phyloP scores from a whole-genome alignment of 345 rosid genomes.

The Conringia planisiliqua region DNA sequence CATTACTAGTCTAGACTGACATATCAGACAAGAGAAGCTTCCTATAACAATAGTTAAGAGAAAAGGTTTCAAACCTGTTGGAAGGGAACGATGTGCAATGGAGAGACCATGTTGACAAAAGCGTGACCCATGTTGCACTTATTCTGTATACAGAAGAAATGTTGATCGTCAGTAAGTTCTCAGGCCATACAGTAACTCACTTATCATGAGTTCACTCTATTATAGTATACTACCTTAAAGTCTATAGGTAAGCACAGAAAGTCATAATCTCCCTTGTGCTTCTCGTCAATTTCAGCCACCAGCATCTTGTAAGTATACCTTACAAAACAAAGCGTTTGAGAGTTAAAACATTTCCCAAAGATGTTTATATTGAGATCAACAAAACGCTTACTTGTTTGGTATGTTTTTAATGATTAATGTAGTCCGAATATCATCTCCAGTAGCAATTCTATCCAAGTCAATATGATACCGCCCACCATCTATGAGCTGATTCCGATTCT shows the following conservation, averaged over 20 bases:
- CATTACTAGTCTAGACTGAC: neutral
- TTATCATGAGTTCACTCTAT: neutral
- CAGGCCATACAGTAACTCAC: slow-evolving; percentile 1
- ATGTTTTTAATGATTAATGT: slow-evolving; percentile 93
- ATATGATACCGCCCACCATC: slow-evolving; percentile 73
- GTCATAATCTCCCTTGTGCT: slow-evolving; percentile 80
- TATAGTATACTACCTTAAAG: slow-evolving; percentile 57
- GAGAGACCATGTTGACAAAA: slow-evolving; percentile 87
- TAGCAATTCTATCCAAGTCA: slow-evolving; percentile 69
- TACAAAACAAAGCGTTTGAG: slow-evolving; percentile 14
- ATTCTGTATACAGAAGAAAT: slow-evolving; percentile 57
- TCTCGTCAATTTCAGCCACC: slow-evolving; percentile 87
- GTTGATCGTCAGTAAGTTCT: slow-evolving; percentile 10
- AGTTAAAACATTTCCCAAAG: neutral
- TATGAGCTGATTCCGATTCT: slow-evolving; percentile 46
- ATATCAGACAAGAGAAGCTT: neutral
- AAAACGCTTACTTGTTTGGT: slow-evolving; percentile 76
- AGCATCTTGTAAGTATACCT: slow-evolving; percentile 98
- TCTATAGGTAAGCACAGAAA: slow-evolving; percentile 92
- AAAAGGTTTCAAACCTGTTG: slow-evolving; percentile 51
- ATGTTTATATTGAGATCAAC: neutral
- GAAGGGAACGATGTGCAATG: slow-evolving; percentile 81
- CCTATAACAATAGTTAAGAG: neutral
- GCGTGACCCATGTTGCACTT: slow-evolving; percentile 99
- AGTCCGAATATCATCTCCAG: slow-evolving; percentile 73